Evolutionary conservation across 2,329 filamentous ascomycete genomes (phyloP), one percentile per base, ranked within the genome.

Genomic region (Fusarium coffeatum): DNA sequence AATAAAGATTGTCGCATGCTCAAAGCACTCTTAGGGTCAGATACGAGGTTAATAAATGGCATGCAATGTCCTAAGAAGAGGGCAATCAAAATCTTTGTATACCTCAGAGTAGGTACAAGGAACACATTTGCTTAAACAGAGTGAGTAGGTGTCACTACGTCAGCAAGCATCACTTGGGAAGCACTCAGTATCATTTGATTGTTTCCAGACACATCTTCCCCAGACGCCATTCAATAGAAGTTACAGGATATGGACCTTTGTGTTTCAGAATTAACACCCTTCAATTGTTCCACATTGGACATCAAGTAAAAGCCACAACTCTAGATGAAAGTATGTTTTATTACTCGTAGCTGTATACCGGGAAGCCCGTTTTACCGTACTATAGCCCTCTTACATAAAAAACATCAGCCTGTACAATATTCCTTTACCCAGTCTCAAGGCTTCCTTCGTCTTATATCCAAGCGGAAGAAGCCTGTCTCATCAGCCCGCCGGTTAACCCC

Each of bases 401-500:
- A 13, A 15, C 4, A 30, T 16, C 22, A 55, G 22, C 13, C 25
- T 20, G 15, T 28, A 11, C 25, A 27, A 25, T 28, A 25, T 25
- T 20, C 8, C 15, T 6, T 42, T 28, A 51, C n/a, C 32, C 25
- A 16, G n/a, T 10, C n/a, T 15, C 3, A 23, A 53, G 6, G 13
- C 34, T 41, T 22, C 13, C 25, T 41, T 40, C 34, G 34, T 48
- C 41, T 23, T 41, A 23, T 28, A n/a, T 41, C 55, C 27, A 37
- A 55, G 64, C 54, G 34, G 48, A n/a, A 45, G 40, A 34, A 46
- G 40, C 20, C 37, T 32, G 49, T 51, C 32, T 61, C 55, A 53
- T 59, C 50, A 62, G 62, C 59, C 59, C 22, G 46, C 58, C 34
- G 23, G 54, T 27, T 28, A 46, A 32, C 55, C 55, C 64, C 63